Evolutionary conservation across 176 grass and related monocot genomes (phyloP).

Genomic region (Oryza glumipatula): DNA sequence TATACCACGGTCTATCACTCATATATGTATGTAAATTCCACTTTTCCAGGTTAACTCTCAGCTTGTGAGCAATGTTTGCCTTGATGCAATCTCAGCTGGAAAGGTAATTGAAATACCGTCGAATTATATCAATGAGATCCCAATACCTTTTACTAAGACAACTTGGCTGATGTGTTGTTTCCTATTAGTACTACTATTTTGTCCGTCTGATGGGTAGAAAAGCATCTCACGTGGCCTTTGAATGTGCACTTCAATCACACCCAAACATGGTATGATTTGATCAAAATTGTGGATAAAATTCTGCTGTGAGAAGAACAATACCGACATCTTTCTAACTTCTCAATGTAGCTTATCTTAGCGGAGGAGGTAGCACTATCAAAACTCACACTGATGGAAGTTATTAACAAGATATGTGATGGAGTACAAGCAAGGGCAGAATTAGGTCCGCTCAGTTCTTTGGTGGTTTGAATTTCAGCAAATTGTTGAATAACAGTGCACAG

Average conservation of each 20-base stretch:
- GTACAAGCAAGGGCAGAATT: slow-evolving; percentile 72
- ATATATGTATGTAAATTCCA: neutral
- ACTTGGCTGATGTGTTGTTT: slow-evolving; percentile 24
- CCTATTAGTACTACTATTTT: slow-evolving; percentile 74
- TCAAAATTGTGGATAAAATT: neutral
- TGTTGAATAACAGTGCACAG: neutral
- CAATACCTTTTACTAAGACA: neutral
- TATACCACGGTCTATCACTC: neutral
- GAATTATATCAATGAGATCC: neutral
- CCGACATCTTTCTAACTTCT: neutral
- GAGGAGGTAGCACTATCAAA: slow-evolving; percentile 82
- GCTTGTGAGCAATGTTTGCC: slow-evolving; percentile 78
- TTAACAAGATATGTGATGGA: slow-evolving; percentile 76
- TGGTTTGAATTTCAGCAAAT: neutral
- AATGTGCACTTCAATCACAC: slow-evolving; percentile 82
- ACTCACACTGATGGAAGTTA: slow-evolving; percentile 70
- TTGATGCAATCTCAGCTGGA: slow-evolving; percentile 71
- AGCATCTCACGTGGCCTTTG: slow-evolving; percentile 73
- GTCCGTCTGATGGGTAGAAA: slow-evolving; percentile 76
- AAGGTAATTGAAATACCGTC: slow-evolving; percentile 47
- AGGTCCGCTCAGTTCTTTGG: slow-evolving; percentile 44
- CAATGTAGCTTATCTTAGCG: slow-evolving; percentile 67
- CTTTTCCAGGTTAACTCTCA: slow-evolving; percentile 74
- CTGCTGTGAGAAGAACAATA: neutral
- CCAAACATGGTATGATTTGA: slow-evolving; percentile 72